Evolutionary conservation across 2,329 filamentous ascomycete genomes (phyloP).

Genomic region (Massarina eburnea): DNA sequence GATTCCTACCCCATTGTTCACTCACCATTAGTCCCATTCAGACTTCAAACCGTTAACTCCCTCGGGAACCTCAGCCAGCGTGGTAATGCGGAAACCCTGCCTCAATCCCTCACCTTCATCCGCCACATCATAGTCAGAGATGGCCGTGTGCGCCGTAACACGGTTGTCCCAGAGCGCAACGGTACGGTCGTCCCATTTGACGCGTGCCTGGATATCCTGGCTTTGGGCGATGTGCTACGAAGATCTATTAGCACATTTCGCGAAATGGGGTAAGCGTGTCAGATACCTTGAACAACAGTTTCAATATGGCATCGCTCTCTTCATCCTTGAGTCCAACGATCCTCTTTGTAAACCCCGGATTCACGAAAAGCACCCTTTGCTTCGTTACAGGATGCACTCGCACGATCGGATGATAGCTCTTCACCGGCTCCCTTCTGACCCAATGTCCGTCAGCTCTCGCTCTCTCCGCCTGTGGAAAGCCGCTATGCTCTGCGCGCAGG

Average conservation of each 20-base stretch:
- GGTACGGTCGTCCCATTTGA: slow-evolving; percentile 74
- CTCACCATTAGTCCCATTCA: slow-evolving; percentile 16
- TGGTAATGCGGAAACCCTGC: slow-evolving; percentile 30
- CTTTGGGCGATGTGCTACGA: slow-evolving; percentile 66
- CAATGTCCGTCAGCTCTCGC: slow-evolving; percentile 14
- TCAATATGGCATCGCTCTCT: slow-evolving; percentile 72
- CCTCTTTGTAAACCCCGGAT: slow-evolving; percentile 66
- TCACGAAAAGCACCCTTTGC: slow-evolving; percentile 78
- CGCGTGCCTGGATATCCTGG: slow-evolving; percentile 68
- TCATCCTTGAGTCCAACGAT: slow-evolving; percentile 37
- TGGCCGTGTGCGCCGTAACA: slow-evolving; percentile 72
- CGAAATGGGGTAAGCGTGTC: too few relatives aligned
- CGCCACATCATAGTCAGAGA: slow-evolving; percentile 62
- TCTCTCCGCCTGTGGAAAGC: slow-evolving; percentile 7
- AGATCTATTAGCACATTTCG: slow-evolving; percentile 21
- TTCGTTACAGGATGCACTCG: slow-evolving; percentile 75
- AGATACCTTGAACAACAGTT: slow-evolving; percentile 63
- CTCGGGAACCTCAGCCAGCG: slow-evolving; percentile 21
- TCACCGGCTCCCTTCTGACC: slow-evolving; percentile 39
- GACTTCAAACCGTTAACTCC: slow-evolving; percentile 23
- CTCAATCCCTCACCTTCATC: slow-evolving; percentile 24
- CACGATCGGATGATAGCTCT: slow-evolving; percentile 54
- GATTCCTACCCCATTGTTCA: too few relatives aligned
- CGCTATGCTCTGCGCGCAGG: slow-evolving; percentile 9
- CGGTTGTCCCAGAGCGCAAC: slow-evolving; percentile 85